Evolutionary conservation across 176 grass and related monocot species (phyloP).

Genomic region (Ensete ventricosum): DNA sequence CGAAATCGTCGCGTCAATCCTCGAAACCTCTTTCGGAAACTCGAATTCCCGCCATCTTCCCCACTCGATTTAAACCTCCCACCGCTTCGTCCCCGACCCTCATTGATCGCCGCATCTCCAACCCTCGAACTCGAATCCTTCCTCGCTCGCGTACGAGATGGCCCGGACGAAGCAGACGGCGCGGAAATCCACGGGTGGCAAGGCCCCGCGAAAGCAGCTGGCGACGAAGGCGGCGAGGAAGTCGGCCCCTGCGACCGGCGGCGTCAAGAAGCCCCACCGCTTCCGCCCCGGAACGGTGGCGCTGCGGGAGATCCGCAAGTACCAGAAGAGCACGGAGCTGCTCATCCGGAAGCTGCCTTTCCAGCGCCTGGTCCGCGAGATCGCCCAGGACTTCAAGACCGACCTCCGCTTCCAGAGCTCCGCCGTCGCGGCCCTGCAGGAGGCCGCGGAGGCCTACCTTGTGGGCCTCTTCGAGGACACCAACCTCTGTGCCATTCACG

Average conservation of each 20-base stretch:
- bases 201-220: slow-evolving; percentile 24
- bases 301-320: slow-evolving; percentile 27
- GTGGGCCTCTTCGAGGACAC: slow-evolving; percentile 28
- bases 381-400: slow-evolving; percentile 26
- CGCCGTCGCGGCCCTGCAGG: slow-evolving; percentile 12
- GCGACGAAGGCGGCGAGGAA: slow-evolving; percentile 27
- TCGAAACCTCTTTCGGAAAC: too few relatives aligned
- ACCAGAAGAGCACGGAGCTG: slow-evolving; percentile 26
- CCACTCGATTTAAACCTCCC: too few relatives aligned
- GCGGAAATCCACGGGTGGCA: slow-evolving; percentile 24
- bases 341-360: slow-evolving; percentile 22
- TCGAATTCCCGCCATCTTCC: too few relatives aligned
- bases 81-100: too few relatives aligned
- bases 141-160: background rate
- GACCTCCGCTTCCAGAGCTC: slow-evolving; percentile 30
- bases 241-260: slow-evolving; percentile 23
- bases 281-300: slow-evolving; percentile 24
- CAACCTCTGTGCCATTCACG: slow-evolving; percentile 27
- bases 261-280: slow-evolving; percentile 24
- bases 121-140: background rate
- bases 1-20: too few relatives aligned
- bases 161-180: slow-evolving; percentile 25
- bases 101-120: background rate
- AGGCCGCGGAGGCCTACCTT: slow-evolving; percentile 28
- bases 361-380: slow-evolving; percentile 23